Evolutionary conservation across 1,284 basidiomycete genomes (phyloP).

Genomic region (Singerocomus inundabilis): DNA sequence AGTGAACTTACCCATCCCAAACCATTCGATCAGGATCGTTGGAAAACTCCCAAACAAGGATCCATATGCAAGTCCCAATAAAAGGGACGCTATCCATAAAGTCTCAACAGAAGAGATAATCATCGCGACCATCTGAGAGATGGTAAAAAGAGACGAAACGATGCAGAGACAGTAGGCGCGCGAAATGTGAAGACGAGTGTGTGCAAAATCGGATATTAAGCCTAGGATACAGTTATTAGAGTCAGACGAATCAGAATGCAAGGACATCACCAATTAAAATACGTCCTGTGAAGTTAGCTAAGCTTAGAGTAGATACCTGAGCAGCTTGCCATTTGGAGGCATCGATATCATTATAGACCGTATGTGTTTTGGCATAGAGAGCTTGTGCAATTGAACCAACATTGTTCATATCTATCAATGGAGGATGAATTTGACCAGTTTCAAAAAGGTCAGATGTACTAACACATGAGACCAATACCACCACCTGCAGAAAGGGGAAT

Average conservation of each 20-base stretch:
- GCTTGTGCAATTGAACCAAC: conserved; percentile 89
- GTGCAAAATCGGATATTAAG: conserved; percentile 71
- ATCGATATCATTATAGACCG: conserved; percentile 60
- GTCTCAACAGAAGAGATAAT: conserved; percentile 56
- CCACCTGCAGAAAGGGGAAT: conserved; percentile 53
- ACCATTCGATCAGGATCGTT: conserved; percentile 82
- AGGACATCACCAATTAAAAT: conserved; percentile 64
- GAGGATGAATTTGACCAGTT: not conserved
- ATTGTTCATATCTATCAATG: conserved; percentile 81
- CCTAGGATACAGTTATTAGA: conserved; percentile 36
- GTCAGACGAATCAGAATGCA: not conserved
- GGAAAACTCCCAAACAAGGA: conserved; percentile 77
- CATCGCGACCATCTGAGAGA: conserved; percentile 65
- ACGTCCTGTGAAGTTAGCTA: conserved; percentile 84
- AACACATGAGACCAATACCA: conserved; percentile 89
- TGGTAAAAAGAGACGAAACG: conserved; percentile 64
- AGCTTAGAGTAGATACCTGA: conserved; percentile 82
- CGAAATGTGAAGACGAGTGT: conserved; percentile 57
- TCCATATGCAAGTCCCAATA: conserved; percentile 77
- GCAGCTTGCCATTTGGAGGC: conserved; percentile 79
- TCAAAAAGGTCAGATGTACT: conserved; percentile 27
- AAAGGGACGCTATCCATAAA: conserved; percentile 75
- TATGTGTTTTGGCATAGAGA: conserved; percentile 67
- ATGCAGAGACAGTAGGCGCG: conserved; percentile 71
- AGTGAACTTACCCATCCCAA: conserved; percentile 63